phyloP scores from a whole-genome alignment of 352 stramenopile species.

The Pythium sukuiense region DNA sequence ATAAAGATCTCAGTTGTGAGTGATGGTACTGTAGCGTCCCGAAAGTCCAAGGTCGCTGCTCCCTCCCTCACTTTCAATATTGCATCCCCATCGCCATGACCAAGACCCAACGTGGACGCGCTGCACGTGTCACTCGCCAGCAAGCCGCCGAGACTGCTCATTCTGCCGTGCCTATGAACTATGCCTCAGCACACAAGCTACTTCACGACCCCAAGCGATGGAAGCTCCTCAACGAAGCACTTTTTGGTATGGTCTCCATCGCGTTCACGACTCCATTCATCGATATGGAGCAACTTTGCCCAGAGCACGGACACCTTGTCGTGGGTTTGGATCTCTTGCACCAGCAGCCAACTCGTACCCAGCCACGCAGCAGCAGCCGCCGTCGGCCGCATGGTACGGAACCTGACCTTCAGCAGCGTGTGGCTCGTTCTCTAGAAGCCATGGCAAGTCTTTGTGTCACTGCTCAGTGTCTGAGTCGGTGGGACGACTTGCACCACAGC shows the following conservation, averaged over 20 bases:
- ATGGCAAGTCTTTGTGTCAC: background rate
- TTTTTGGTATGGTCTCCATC: background rate
- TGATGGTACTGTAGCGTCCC: background rate
- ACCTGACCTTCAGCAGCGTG: background rate
- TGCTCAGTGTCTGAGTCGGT: background rate
- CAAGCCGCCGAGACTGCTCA: background rate
- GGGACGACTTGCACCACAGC: background rate
- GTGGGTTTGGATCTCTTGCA: background rate
- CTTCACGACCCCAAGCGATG: background rate
- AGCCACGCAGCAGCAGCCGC: background rate
- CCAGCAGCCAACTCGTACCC: background rate
- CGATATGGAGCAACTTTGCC: background rate
- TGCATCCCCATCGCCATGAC: background rate
- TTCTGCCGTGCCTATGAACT: background rate
- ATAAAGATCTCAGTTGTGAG: background rate
- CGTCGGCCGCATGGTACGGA: background rate
- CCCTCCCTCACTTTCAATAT: background rate
- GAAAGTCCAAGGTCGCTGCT: background rate
- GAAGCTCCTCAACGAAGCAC: background rate
- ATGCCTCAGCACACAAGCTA: background rate
- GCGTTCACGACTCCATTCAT: background rate
- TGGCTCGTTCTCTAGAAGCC: background rate
- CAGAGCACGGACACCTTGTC: background rate
- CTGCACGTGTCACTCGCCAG: background rate
- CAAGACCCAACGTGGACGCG: background rate